These are phyloP conservation scores for Suillus weaverae DNA, from an alignment of 768 basidiomycete genomes.

Conservation along the genomic window DNA sequence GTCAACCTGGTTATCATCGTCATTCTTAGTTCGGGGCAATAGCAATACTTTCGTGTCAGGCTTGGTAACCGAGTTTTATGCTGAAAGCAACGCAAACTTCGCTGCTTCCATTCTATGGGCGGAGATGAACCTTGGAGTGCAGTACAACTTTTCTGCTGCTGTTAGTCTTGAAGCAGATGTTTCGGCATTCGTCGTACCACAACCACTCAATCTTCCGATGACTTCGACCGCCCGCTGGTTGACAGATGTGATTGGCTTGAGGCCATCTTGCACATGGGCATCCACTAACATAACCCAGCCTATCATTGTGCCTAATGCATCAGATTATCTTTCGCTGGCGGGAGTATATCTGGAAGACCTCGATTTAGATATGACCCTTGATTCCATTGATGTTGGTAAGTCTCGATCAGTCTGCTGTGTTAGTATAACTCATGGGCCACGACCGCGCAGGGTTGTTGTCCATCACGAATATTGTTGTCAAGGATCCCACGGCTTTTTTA, in stretches of 20 bases:
- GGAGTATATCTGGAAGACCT: conserved; percentile 20
- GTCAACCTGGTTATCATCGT: not conserved
- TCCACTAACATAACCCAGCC: conserved; percentile 25
- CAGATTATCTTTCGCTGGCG: conserved; percentile 6
- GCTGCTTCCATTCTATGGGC: conserved; percentile 28
- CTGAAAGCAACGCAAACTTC: conserved; percentile 10
- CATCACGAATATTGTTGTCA: not conserved
- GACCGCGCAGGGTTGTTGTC: not conserved
- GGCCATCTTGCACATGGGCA: conserved; percentile 29
- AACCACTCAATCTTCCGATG: conserved; percentile 18
- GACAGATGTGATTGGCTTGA: conserved; percentile 28
- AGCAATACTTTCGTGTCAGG: conserved; percentile 11
- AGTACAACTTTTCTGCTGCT: conserved; percentile 20
- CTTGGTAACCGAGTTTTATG: not conserved
- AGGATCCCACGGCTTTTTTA: conserved; percentile 10
- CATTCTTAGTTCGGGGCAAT: not conserved
- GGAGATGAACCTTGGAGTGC: conserved; percentile 25
- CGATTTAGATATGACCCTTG: conserved; percentile 20
- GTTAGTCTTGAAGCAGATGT: conserved; percentile 16
- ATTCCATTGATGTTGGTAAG: conserved; percentile 9
- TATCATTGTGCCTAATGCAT: conserved; percentile 16
- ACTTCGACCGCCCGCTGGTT: conserved; percentile 29
- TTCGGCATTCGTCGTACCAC: conserved; percentile 19
- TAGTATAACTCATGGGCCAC: not conserved
- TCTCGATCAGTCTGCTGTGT: not conserved